Evolutionary conservation across 2,329 filamentous ascomycete species (phyloP), one percentile per base, ranked within the genome.

Genomic region (Herpomyces periplanetae): DNA sequence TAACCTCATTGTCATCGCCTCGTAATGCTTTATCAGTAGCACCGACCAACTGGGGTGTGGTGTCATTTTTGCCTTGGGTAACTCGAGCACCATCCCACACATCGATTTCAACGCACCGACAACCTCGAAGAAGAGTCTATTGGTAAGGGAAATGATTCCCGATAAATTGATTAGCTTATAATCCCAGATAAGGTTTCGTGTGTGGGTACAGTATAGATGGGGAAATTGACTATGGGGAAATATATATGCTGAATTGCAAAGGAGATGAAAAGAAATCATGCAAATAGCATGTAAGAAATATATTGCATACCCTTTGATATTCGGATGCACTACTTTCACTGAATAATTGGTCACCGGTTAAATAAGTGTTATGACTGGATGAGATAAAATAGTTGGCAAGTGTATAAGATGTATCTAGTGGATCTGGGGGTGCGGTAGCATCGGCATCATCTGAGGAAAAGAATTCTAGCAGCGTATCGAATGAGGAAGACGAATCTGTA

Each of bases 331-430:
- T 69, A 23, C 65, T 62, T 23, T 56, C 54, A 17, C 68, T 69
- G 24, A 55, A 59, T 15, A 80, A 46, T 37, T 88, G 75, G 30
- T 85, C 71, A 2, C 73, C 73, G 2, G 60, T 59, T 16, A 87
- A 44, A 35, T 87, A 88, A 1, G 73, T 88, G 34, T 88, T 88
- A 43, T 88, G 73, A 32, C 69, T 87, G 27, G 68, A 84, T 25
- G 62, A 85, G 34, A 88, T 73, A 36, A 69, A 88, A 41, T 88
- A 88, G 34, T 84, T 69, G 17, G 62, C 66, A 22, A 85, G 47
- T 3, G 68, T 64, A 20, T 50, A 52, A 1, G 49, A 49, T 13
- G 56, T 34, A 31, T 71, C 60, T n/a, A n/a, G n/a, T n/a, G n/a
- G n/a, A n/a, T 40, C 28, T 10, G 36, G 22, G 4, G 39, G 34